Conservation (phyloP, 192 early-diverging fungal genomes). For the Gonapodya prolifera region DNA sequence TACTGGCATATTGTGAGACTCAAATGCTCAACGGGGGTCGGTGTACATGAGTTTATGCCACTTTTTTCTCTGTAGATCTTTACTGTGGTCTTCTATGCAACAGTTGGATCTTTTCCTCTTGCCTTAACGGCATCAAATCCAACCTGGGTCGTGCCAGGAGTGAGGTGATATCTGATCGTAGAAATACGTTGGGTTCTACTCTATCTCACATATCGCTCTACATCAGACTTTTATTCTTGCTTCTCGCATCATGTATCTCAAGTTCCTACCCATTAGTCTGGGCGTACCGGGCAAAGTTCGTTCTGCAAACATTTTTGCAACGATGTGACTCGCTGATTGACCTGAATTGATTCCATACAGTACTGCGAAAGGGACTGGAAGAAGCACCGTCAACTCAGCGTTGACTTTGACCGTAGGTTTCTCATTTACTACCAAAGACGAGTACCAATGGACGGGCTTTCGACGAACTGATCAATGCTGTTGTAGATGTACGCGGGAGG, state of each 20-base stretch:
- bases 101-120: background rate
- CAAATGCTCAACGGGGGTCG: background rate
- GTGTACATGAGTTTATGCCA: background rate
- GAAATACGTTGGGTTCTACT: too few species aligned
- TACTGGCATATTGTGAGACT: background rate
- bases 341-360: background rate
- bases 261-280: background rate
- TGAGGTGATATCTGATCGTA: too few species aligned
- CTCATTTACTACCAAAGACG: background rate
- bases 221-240: background rate
- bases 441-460: background rate
- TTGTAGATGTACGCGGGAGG: background rate
- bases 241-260: background rate
- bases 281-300: background rate
- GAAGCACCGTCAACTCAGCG: conserved; percentile 2
- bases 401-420: background rate
- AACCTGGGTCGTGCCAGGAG: background rate
- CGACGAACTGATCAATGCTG: background rate
- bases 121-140: background rate
- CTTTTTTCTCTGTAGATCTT: background rate
- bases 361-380: background rate
- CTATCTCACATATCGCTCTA: too few species aligned
- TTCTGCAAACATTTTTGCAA: background rate
- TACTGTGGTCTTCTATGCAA: background rate
- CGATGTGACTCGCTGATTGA: background rate